A percentile compares a stretch with the other conserved stretches of the same genome.
phyloP scores from a whole-genome alignment of 169 alveolate species.

The Plasmodium cynomolgi region DNA sequence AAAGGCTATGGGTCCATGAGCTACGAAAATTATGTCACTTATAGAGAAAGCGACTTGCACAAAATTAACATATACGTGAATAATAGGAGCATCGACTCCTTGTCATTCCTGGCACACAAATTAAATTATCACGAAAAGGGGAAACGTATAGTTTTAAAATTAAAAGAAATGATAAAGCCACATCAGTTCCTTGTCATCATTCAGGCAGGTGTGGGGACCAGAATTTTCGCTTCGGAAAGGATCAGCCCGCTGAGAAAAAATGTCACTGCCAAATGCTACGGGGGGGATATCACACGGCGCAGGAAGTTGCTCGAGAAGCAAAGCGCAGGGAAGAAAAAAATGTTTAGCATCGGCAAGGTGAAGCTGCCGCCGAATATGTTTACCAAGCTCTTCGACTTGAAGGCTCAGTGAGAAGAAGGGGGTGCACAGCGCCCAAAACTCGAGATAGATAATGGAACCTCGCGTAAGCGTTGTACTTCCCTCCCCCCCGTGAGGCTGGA shows the following conservation, averaged over 20 bases:
- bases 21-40: constrained; percentile 85
- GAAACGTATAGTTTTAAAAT: constrained; percentile 80
- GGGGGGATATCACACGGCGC: constrained; percentile 95
- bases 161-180: constrained; percentile 90
- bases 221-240: constrained; percentile 90
- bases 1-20: constrained; percentile 92
- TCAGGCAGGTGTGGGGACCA: constrained; percentile 92
- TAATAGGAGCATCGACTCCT: constrained; percentile 91
- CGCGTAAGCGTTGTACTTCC: not conserved
- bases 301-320: constrained; percentile 93
- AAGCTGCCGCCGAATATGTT: constrained; percentile 72
- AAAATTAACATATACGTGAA: constrained; percentile 86
- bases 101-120: constrained; percentile 87
- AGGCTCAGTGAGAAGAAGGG: not conserved
- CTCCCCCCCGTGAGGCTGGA: not conserved
- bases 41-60: constrained; percentile 84
- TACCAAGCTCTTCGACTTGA: constrained; percentile 48
- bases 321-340: constrained; percentile 89
- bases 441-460: not conserved
- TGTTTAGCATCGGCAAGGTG: constrained; percentile 84
- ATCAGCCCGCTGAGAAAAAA: constrained; percentile 92
- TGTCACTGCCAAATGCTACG: constrained; percentile 94
- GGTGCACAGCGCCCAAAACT: not conserved
- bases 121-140: constrained; percentile 84
- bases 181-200: constrained; percentile 91